phyloP scores from a whole-genome alignment of 78 protist genomes.

The Dictyostelium firmibasis region DNA sequence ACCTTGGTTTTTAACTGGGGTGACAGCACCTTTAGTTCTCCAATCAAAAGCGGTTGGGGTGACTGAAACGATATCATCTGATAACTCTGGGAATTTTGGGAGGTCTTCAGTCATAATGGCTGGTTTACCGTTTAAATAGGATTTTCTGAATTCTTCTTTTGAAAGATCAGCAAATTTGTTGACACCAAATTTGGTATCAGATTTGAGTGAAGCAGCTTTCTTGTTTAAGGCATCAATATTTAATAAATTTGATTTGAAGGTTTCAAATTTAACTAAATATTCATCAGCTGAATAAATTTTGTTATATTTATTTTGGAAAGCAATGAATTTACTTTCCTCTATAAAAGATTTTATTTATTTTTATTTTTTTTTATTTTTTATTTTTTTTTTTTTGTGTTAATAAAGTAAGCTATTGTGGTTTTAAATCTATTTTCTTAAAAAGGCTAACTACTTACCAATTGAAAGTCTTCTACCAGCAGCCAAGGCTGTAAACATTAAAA shows the following conservation, averaged over 20 bases:
- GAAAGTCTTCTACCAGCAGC: conserved; percentile 61
- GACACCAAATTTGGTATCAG: conserved; percentile 48
- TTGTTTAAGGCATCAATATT: conserved; percentile 12
- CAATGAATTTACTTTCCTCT: conserved; percentile 29
- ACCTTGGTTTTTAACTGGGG: conserved; percentile 18
- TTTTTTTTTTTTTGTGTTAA: not conserved
- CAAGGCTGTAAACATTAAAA: conserved; percentile 19
- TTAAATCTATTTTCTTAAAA: not conserved
- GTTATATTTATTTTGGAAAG: conserved; percentile 49
- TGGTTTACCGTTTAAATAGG: conserved; percentile 7
- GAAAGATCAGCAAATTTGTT: conserved; percentile 72
- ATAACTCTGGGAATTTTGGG: conserved; percentile 1
- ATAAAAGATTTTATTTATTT: not conserved
- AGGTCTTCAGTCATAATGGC: not conserved
- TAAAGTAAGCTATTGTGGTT: not conserved
- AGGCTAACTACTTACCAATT: not conserved
- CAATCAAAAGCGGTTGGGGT: conserved; percentile 82
- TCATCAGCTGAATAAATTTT: conserved; percentile 40
- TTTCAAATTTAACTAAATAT: conserved; percentile 19
- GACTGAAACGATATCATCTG: not conserved
- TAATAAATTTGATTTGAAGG: conserved; percentile 55
- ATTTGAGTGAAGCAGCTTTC: not conserved
- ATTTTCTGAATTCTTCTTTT: conserved; percentile 33
- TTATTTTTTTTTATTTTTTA: not conserved
- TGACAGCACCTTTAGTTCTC: conserved; percentile 48